phyloP scores from a whole-genome alignment of 257 asterid genomes.

The Verbena officinalis region DNA sequence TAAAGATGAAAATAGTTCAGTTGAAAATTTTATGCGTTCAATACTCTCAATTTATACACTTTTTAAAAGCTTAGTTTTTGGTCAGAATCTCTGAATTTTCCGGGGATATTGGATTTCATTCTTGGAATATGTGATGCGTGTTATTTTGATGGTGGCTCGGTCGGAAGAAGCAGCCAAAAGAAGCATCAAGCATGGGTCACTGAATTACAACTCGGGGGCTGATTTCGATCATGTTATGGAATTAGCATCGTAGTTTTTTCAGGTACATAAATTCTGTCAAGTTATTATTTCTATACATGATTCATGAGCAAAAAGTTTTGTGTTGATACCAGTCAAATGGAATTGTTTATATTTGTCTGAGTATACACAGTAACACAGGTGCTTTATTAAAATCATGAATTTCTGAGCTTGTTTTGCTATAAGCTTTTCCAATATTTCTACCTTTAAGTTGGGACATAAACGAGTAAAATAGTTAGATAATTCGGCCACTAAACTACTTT shows the following conservation, averaged over 20 bases:
- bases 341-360: no score
- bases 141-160: no score
- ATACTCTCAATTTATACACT: background rate
- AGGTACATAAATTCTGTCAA: background rate
- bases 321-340: no score
- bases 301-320: no score
- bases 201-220: background rate
- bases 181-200: background rate
- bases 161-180: no score
- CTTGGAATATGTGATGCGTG: background rate
- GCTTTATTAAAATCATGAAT: no score
- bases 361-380: no score
- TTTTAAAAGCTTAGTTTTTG: background rate
- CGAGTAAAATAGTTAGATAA: no score
- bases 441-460: no score
- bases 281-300: background rate
- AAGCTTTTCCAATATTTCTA: no score
- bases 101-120: background rate
- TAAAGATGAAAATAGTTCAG: conserved; percentile 18
- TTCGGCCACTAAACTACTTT: no score
- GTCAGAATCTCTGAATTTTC: conserved; percentile 5
- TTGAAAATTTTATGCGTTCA: conserved; percentile 25
- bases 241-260: background rate
- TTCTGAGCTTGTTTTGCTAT: no score
- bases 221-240: background rate